phyloP scores from a whole-genome alignment of 2,329 filamentous ascomycete genomes.

The Trichoderma endophyticum region DNA sequence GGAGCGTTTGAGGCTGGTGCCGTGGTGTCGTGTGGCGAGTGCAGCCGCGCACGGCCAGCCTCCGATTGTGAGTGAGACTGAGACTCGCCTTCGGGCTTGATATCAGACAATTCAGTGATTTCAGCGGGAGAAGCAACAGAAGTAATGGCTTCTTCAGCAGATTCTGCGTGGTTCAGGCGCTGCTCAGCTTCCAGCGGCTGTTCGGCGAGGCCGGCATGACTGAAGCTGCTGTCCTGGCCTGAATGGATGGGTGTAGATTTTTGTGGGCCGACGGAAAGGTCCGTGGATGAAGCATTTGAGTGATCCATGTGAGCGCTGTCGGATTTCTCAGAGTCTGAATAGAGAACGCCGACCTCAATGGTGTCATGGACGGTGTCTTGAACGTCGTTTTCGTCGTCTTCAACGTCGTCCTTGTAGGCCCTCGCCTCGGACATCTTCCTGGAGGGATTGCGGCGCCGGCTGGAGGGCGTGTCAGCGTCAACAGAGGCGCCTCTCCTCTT shows the following conservation, averaged over 20 bases:
- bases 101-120: neutral
- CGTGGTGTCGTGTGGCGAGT: neutral
- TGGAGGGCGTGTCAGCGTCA: conserved; percentile 35
- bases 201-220: neutral
- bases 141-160: neutral
- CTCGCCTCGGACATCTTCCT: conserved; percentile 37
- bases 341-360: conserved; percentile 52
- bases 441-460: conserved; percentile 40
- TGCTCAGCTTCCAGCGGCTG: neutral
- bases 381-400: conserved; percentile 47
- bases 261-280: conserved; percentile 24
- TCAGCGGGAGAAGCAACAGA: neutral
- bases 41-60: neutral
- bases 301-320: conserved; percentile 27
- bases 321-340: conserved; percentile 33
- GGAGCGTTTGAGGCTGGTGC: neutral
- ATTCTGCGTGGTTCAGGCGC: neutral
- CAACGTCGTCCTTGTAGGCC: conserved; percentile 30
- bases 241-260: conserved; percentile 21
- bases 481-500: conserved; percentile 39
- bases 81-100: neutral
- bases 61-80: neutral
- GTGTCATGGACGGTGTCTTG: conserved; percentile 58
- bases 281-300: conserved; percentile 32
- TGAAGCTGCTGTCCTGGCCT: neutral